These are phyloP conservation scores for Sinapis alba DNA, from an alignment of 441 rosid genomes.

Conservation along the genomic window DNA sequence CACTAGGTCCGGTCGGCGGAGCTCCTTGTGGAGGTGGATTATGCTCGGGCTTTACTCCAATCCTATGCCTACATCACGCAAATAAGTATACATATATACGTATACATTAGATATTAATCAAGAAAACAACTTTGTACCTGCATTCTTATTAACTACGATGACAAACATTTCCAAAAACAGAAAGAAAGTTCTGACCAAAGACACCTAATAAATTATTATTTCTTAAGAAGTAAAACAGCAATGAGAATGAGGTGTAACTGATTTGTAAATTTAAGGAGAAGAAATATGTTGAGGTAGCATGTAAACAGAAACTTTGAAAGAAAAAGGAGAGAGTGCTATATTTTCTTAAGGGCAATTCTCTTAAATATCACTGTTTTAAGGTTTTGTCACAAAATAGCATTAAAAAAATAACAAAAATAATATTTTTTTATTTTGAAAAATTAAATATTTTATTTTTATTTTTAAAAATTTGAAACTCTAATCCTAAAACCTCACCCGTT, in stretches of 20 bases:
- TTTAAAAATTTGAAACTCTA: too few relatives aligned
- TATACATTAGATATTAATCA: neutral
- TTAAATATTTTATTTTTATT: too few relatives aligned
- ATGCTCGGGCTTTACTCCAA: constrained; percentile 17
- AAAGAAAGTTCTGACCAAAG: neutral
- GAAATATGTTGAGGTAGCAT: neutral
- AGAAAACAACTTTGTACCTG: neutral
- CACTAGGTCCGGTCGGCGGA: constrained; percentile 5
- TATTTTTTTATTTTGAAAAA: too few relatives aligned
- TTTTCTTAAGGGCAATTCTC: too few relatives aligned
- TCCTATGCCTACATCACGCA: constrained; percentile 24
- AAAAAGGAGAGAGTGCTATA: neutral
- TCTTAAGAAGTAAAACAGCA: neutral
- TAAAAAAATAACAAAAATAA: too few relatives aligned
- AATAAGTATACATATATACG: neutral
- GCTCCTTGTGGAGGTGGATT: constrained; percentile 32
- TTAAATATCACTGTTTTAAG: too few relatives aligned
- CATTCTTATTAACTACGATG: neutral
- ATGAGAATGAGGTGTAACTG: neutral
- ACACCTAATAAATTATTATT: neutral
- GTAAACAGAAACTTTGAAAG: neutral
- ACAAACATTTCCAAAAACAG: neutral
- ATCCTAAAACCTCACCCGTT: too few relatives aligned
- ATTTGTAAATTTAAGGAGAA: neutral
- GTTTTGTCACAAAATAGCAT: too few relatives aligned